Evolutionary conservation across 441 rosid genomes (phyloP).

Genomic region (Pelargonium australe): DNA sequence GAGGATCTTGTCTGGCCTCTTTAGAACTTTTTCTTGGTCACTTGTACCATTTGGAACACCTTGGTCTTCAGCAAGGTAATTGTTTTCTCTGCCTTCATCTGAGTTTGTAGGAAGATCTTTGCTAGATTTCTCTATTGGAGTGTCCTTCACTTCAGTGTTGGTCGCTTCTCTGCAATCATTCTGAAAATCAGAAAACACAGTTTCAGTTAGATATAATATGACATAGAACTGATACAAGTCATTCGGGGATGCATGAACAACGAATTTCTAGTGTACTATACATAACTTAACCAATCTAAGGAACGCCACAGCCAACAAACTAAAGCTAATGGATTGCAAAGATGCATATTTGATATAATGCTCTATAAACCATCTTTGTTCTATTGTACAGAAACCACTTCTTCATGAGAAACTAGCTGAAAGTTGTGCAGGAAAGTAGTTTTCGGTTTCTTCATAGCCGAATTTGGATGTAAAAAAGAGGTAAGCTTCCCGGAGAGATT

Average conservation of each 20-base stretch:
- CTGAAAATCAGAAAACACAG: conserved; percentile 6
- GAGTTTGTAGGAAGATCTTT: background rate
- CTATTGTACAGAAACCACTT: background rate
- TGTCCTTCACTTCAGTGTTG: background rate
- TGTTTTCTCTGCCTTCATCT: background rate
- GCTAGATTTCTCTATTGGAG: background rate
- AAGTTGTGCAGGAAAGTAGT: background rate
- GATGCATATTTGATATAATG: background rate
- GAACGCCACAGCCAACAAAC: background rate
- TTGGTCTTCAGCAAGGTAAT: background rate
- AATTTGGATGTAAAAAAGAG: too few species aligned
- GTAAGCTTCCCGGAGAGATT: too few species aligned
- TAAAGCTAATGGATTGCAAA: background rate
- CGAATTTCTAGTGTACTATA: background rate
- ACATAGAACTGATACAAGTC: background rate
- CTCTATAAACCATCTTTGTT: background rate
- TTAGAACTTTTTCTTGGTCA: conserved; percentile 36
- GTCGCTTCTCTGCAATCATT: background rate
- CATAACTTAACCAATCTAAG: background rate
- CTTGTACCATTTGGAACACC: background rate
- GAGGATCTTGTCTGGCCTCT: conserved; percentile 60
- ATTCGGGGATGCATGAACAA: background rate
- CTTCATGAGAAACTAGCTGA: background rate
- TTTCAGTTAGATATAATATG: background rate
- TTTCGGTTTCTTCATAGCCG: background rate